phyloP scores from a whole-genome alignment of 2,329 filamentous ascomycete species.

The Aureobasidium sp. region DNA sequence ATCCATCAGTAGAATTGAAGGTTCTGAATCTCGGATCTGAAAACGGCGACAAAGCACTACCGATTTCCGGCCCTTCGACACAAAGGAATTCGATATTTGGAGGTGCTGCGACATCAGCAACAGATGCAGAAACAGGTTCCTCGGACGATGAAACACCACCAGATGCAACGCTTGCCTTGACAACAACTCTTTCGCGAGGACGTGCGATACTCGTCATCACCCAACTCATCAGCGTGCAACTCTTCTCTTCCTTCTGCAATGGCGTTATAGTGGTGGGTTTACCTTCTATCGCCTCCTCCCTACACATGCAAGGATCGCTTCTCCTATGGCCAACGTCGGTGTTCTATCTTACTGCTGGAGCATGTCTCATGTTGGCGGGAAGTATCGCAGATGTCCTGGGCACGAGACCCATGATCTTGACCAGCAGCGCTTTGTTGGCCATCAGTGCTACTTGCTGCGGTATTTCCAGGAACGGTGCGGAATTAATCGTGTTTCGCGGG shows the following conservation, averaged over 20 bases:
- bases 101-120: not conserved
- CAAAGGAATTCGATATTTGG: not conserved
- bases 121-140: not conserved
- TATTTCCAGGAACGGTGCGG: conserved; percentile 25
- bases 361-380: conserved; percentile 41
- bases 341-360: conserved; percentile 39
- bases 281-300: conserved; percentile 14
- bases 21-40: not conserved
- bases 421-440: conserved; percentile 36
- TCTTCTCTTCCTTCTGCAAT: conserved; percentile 18
- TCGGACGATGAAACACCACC: not conserved
- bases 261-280: conserved; percentile 18
- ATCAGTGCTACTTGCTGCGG: conserved; percentile 31
- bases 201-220: conserved; percentile 16
- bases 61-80: not conserved
- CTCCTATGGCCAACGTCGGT: conserved; percentile 22
- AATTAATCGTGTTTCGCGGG: conserved; percentile 14
- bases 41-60: not conserved
- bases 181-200: conserved; percentile 9
- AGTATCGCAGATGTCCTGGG: conserved; percentile 44
- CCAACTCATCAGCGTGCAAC: conserved; percentile 17
- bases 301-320: conserved; percentile 9
- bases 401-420: conserved; percentile 36
- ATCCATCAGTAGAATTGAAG: not conserved
- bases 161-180: not conserved